Conservation (phyloP, 2,329 filamentous ascomycete genomes). For the Colletotrichum endophyticum region DNA sequence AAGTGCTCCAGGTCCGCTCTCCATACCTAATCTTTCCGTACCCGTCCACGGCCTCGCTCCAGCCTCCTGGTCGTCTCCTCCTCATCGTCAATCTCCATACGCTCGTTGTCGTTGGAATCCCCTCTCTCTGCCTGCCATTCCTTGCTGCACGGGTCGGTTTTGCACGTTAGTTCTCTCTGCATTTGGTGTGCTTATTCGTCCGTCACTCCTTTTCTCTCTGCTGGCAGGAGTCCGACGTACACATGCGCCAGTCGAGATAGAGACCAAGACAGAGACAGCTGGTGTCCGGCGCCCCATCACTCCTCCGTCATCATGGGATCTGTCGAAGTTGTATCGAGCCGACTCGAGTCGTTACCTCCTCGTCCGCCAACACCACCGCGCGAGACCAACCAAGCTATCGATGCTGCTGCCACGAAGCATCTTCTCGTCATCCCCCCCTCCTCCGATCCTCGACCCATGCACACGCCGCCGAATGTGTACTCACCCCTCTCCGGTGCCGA, state of each 20-base stretch:
- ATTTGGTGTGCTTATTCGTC: background rate
- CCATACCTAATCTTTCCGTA: background rate
- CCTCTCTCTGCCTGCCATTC: background rate
- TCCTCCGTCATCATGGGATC: conserved; percentile 43
- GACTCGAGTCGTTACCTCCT: conserved; percentile 58
- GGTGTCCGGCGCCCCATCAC: background rate
- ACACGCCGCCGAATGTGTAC: conserved; percentile 58
- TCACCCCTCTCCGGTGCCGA: conserved; percentile 48
- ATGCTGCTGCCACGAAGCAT: conserved; percentile 36
- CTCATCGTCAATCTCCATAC: background rate
- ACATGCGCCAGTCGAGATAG: conserved; percentile 9
- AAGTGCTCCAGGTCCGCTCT: background rate
- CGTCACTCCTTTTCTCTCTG: background rate
- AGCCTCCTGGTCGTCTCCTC: background rate
- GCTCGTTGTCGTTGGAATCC: conserved; percentile 1
- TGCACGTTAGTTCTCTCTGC: background rate
- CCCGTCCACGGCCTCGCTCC: conserved; percentile 1
- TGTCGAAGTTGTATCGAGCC: conserved; percentile 37
- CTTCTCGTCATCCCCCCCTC: conserved; percentile 38
- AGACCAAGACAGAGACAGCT: background rate
- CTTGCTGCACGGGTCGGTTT: background rate
- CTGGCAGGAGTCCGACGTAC: conserved; percentile 5
- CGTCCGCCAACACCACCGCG: conserved; percentile 73
- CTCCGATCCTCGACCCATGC: conserved; percentile 45
- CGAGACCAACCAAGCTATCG: conserved; percentile 48